Evolutionary conservation across 1,284 basidiomycete genomes (phyloP), one percentile per base, ranked within the genome.

Genomic region (Butyriboletus appendiculatus): DNA sequence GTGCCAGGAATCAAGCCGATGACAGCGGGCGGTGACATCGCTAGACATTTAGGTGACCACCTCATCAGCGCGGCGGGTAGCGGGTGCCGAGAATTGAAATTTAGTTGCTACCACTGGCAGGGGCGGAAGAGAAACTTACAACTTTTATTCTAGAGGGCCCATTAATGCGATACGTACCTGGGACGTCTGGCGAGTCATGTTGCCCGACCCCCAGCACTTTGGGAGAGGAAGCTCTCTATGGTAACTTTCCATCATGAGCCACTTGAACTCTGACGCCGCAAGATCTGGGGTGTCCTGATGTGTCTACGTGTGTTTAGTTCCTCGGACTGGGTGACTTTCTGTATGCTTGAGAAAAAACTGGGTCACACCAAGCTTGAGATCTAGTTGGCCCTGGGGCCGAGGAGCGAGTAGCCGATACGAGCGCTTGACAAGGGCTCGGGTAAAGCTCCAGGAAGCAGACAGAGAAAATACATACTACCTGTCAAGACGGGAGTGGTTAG

Each of bases 191-290:
- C 15, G 32, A 28, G 18, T 15, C 24, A 10, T 18, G n/a, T 26
- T 33, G 32, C 16, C 26, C 7, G 12, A 14, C n/a, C n/a, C 4
- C 41, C 37, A 44, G 52, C 28, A 38, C 58, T 32, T 30, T 9
- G 33, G 10, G 34, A 45, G 45, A 61, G 39, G 30, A 11, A 22
- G 30, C 55, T 30, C 9, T 41, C 7, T 61, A 41, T 60, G 32
- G 57, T 33, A 34, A 2, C 11, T 16, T 42, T 39, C 15, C 28
- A 24, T 33, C 22, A 22, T 18, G 11, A 33, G 37, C 52, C 11
- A 11, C 12, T 38, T 42, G 18, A 30, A 34, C 24, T 11, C 14
- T 39, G 14, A 52, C 30, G 14, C 16, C 22, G 15, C 10, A 26
- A 47, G 9, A 55, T 34, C 44, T n/a, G 10, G 5, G 26, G 42